Base-by-base conservation (phyloP, 331 rosid genomes). In the Malus hybrid region DNA sequence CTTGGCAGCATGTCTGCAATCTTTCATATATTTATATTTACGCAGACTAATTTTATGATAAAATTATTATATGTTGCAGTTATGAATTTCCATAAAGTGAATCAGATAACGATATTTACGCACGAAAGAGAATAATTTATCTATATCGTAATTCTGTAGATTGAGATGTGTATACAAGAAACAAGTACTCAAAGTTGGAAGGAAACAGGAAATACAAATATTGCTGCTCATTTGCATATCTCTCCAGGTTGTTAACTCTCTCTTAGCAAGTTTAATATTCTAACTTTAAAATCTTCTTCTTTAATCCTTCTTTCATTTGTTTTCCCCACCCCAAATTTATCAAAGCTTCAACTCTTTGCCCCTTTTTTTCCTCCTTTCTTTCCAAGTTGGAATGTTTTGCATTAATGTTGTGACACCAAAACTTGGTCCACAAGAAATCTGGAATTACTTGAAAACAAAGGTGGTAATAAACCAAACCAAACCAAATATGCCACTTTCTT, bases 381-480 rank as follows among this genome's bases (percentile, higher is more conserved):
- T 7, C 33, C 54, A 60, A 63, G 50, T 68, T 66, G 60, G 64
- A 72, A 69, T 76, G 20, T 13, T 22, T 54, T 75, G 69, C 48
- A 61, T 31, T 20, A 64, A 15, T 76, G 78, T 20, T 78, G 76
- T 48, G 67, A 42, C 50, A 65, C 63, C 28, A 80, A 80, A 80
- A 72, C 93, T 87, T 81, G 69, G 69, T 48, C 69, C 79, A 76
- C 69, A 89, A 91, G 92, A 81, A 86, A 87, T 75, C 78, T 77
- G 70, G 82, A 88, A 84, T 76, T 81, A 72, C 83, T 87, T 86
- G 33, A 77, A 69, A 78, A 60, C 70, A 73, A 82, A 39, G 42
- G 44, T 44, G 80, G 84, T 3, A 80, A 87, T 75, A 80, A 80
- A 60, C 13, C 20, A 73, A 56, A 57, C 54, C 36, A 61, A 33